These are phyloP conservation scores for Avena insularis DNA, from an alignment of 176 grass and related monocot species.

Conservation along the genomic window DNA sequence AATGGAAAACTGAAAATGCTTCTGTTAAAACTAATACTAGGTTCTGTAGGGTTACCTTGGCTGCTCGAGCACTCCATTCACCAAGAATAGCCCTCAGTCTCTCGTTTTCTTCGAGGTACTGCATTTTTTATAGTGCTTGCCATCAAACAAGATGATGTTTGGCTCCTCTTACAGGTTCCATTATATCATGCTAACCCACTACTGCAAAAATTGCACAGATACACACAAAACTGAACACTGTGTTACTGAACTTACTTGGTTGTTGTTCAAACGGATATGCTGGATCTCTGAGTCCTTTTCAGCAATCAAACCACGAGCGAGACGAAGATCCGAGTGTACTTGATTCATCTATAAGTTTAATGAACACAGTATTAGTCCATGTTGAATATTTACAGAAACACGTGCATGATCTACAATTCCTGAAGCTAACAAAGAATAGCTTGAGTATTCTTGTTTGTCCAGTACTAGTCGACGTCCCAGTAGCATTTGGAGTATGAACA, in stretches of 20 bases:
- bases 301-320: constrained; percentile 79
- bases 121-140: constrained; percentile 31
- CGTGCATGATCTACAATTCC: neutral
- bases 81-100: constrained; percentile 76
- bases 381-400: neutral
- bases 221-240: neutral
- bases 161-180: neutral
- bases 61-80: constrained; percentile 78
- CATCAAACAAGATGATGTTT: neutral
- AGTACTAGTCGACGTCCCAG: neutral
- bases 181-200: neutral
- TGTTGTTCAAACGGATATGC: constrained; percentile 77
- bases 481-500: neutral
- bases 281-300: constrained; percentile 85
- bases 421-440: neutral
- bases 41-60: constrained; percentile 50
- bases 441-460: neutral
- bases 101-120: constrained; percentile 76
- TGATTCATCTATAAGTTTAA: constrained; percentile 82
- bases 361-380: neutral
- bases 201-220: neutral
- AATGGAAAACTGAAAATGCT: neutral
- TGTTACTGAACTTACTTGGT: constrained; percentile 55
- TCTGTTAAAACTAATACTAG: neutral
- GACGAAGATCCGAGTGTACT: constrained; percentile 82